A percentile compares a stretch with the other conserved stretches of the same genome.
These are phyloP conservation scores for Astrothelium macrocarpum DNA, from an alignment of 495 filamentous ascomycete species.

Conservation along the genomic window DNA sequence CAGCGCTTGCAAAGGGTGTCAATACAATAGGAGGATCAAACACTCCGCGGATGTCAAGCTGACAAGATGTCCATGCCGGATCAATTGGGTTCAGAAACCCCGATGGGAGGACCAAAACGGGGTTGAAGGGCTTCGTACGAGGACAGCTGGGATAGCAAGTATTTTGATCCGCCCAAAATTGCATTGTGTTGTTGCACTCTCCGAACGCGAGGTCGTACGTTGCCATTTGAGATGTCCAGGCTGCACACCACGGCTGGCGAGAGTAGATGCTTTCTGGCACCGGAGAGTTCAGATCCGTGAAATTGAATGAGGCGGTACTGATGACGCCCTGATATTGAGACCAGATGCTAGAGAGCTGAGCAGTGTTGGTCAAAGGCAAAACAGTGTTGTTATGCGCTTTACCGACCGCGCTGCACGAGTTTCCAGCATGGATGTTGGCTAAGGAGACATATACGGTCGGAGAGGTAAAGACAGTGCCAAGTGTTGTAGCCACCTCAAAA, in stretches of 20 bases:
- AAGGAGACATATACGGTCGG: constrained; percentile 8
- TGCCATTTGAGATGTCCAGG: not conserved
- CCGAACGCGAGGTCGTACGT: not conserved
- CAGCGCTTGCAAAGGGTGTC: not conserved
- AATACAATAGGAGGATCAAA: constrained; percentile 5
- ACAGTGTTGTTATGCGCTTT: not conserved
- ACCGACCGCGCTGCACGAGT: constrained; percentile 3
- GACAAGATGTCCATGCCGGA: constrained; percentile 5
- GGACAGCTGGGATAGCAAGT: not conserved
- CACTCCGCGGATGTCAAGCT: constrained; percentile 1
- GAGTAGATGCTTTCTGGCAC: not conserved
- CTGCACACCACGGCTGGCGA: not conserved
- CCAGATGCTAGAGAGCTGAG: constrained; percentile 1
- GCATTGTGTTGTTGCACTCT: not conserved
- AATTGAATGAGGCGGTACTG: not conserved
- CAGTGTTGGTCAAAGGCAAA: not conserved
- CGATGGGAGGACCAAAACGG: not conserved
- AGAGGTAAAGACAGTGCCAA: constrained; percentile 4
- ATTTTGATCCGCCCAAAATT: not conserved
- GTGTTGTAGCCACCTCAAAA: not conserved
- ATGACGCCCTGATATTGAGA: not conserved
- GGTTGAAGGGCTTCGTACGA: not conserved
- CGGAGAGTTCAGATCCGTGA: not conserved
- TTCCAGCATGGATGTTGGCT: not conserved
- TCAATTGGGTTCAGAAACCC: not conserved